phyloP scores from a whole-genome alignment of 2,329 filamentous ascomycete species.

The Fusarium graminum region DNA sequence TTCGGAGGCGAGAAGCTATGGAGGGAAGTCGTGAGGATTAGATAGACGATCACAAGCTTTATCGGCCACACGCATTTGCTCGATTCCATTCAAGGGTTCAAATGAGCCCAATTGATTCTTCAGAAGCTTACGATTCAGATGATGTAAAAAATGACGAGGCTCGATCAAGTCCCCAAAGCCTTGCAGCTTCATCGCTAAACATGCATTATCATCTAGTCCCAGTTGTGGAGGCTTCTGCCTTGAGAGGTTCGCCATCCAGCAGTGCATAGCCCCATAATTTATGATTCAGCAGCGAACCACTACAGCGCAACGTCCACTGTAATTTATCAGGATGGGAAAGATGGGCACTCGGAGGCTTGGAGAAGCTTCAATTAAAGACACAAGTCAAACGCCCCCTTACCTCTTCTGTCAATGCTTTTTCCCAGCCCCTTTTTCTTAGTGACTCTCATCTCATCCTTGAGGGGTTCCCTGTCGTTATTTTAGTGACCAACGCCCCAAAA shows the following conservation, averaged over 20 bases:
- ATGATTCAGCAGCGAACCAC: constrained; percentile 23
- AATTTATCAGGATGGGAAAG: constrained; percentile 20
- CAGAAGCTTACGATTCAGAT: constrained; percentile 12
- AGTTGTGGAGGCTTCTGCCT: constrained; percentile 46
- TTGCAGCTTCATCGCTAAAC: constrained; percentile 44
- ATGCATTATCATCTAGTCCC: constrained; percentile 49
- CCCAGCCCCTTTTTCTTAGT: constrained; percentile 36
- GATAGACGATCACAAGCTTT: constrained; percentile 35
- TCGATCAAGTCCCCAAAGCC: constrained; percentile 33
- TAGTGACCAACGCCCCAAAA: constrained; percentile 4
- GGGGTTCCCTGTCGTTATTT: constrained; percentile 24
- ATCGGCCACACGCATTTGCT: neutral
- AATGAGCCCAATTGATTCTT: constrained; percentile 46
- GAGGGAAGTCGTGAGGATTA: constrained; percentile 45
- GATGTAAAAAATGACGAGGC: constrained; percentile 39
- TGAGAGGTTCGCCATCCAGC: constrained; percentile 37
- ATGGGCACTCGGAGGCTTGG: constrained; percentile 11
- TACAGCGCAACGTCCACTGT: constrained; percentile 5
- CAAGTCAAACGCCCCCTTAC: constrained; percentile 30
- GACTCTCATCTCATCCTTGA: constrained; percentile 21
- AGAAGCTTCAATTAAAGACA: constrained; percentile 21
- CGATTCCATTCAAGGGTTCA: constrained; percentile 1
- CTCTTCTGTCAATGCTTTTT: constrained; percentile 11
- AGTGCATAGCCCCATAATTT: constrained; percentile 20
- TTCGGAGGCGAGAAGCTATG: constrained; percentile 36